Conservation (phyloP, 2,329 filamentous ascomycete species). For the Aspergillus japonicus region DNA sequence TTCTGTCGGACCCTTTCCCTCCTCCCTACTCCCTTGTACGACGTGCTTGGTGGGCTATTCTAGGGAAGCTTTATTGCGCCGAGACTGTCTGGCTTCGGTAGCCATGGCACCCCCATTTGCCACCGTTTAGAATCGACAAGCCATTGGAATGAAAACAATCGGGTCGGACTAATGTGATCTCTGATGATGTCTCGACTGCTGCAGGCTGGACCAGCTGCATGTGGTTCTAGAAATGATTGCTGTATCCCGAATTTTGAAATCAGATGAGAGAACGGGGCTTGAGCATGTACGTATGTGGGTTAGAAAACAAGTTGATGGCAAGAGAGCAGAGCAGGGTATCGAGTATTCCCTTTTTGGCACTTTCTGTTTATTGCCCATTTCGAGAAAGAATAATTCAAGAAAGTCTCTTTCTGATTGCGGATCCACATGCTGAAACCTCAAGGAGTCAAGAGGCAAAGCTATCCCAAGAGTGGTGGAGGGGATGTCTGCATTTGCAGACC, state of each 20-base stretch:
- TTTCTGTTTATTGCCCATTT: no score
- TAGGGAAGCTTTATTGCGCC: slow-evolving; percentile 13
- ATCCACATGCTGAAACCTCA: not conserved
- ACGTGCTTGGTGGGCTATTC: slow-evolving; percentile 20
- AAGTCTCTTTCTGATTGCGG: not conserved
- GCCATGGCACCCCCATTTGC: slow-evolving; percentile 4
- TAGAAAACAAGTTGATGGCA: not conserved
- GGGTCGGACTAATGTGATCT: not conserved
- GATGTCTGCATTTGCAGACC: not conserved
- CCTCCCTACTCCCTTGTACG: slow-evolving; percentile 21
- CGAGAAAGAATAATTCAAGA: no score
- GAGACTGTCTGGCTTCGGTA: slow-evolving; percentile 8
- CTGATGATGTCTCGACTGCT: slow-evolving; percentile 1
- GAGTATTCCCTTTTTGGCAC: not conserved
- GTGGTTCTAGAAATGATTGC: slow-evolving; percentile 1
- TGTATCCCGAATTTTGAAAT: not conserved
- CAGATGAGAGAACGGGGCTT: slow-evolving; percentile 3
- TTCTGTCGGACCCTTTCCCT: slow-evolving; percentile 10
- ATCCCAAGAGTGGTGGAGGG: not conserved
- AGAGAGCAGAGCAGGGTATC: not conserved
- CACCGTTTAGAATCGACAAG: not conserved
- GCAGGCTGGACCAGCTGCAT: slow-evolving; percentile 7
- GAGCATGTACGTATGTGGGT: not conserved
- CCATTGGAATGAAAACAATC: not conserved
- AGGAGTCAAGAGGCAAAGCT: not conserved